Conservation (phyloP, 163 green algal species). For the Chloroidium sp. region DNA sequence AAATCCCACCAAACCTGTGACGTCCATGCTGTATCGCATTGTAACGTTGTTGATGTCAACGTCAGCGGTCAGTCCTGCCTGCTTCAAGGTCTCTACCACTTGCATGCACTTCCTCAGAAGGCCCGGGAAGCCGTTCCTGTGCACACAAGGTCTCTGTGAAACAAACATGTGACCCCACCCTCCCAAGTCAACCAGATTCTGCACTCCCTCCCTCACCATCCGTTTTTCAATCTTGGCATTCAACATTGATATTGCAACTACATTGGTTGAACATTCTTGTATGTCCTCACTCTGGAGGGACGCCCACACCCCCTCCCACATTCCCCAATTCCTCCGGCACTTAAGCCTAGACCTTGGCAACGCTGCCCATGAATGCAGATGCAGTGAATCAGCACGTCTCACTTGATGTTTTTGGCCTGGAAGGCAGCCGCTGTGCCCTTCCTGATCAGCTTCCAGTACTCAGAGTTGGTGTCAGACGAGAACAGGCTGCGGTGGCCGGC, state of each 20-base stretch:
- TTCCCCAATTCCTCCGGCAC: too few relatives aligned
- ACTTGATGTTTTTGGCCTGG: constrained; percentile 37
- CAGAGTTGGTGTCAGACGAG: constrained; percentile 15
- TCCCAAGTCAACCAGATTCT: too few relatives aligned
- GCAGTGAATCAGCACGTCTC: neutral
- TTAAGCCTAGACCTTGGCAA: too few relatives aligned
- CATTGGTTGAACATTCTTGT: too few relatives aligned
- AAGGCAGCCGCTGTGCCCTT: constrained; percentile 40
- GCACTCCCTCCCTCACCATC: too few relatives aligned
- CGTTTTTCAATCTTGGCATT: too few relatives aligned
- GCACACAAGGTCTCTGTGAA: neutral
- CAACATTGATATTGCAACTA: too few relatives aligned
- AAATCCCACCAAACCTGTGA: constrained; percentile 48
- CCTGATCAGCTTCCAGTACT: constrained; percentile 30
- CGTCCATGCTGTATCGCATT: constrained; percentile 31
- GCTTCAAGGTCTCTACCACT: constrained; percentile 15
- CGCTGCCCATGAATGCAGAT: neutral
- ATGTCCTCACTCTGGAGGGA: too few relatives aligned
- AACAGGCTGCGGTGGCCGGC: constrained; percentile 30
- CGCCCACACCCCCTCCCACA: too few relatives aligned
- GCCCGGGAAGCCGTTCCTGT: constrained; percentile 32
- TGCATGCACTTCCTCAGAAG: constrained; percentile 17
- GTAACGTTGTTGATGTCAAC: constrained; percentile 35
- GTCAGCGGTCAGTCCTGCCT: neutral
- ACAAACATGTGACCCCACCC: neutral